Conservation (phyloP, 768 basidiomycete genomes). For the Collybia sordida region DNA sequence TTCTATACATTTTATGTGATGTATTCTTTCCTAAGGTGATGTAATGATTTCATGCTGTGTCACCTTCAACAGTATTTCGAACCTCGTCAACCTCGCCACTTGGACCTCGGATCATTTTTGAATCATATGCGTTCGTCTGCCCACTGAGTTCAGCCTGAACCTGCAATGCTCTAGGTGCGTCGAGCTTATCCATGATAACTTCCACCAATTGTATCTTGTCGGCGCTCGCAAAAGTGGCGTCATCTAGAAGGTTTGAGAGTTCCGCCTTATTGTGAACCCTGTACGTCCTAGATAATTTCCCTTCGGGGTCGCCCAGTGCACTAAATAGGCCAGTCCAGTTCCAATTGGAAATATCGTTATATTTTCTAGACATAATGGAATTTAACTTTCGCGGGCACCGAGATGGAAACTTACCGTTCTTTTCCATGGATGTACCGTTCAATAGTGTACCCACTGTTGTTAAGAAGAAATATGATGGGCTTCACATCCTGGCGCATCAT, state of each 20-base stretch:
- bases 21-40: no score
- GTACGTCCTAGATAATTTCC: conserved; percentile 56
- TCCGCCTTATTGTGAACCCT: conserved; percentile 67
- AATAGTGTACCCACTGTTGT: conserved; percentile 85
- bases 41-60: not conserved
- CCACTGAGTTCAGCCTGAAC: conserved; percentile 55
- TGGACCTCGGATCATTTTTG: not conserved
- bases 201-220: conserved; percentile 79
- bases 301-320: conserved; percentile 54
- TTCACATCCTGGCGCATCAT: conserved; percentile 74
- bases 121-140: conserved; percentile 45
- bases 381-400: not conserved
- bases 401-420: conserved; percentile 34
- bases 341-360: conserved; percentile 88
- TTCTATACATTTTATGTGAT: no score
- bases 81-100: not conserved
- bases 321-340: conserved; percentile 66
- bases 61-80: not conserved
- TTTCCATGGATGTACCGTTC: conserved; percentile 77
- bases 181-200: conserved; percentile 69
- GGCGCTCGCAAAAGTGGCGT: conserved; percentile 58
- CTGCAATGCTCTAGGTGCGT: conserved; percentile 67
- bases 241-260: conserved; percentile 64
- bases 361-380: conserved; percentile 45
- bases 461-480: conserved; percentile 84